Evolutionary conservation across 225 moss, liverwort and hornwort genomes (phyloP), one percentile per base, ranked within the genome.

Genomic region (Sphagnum tenellum): DNA sequence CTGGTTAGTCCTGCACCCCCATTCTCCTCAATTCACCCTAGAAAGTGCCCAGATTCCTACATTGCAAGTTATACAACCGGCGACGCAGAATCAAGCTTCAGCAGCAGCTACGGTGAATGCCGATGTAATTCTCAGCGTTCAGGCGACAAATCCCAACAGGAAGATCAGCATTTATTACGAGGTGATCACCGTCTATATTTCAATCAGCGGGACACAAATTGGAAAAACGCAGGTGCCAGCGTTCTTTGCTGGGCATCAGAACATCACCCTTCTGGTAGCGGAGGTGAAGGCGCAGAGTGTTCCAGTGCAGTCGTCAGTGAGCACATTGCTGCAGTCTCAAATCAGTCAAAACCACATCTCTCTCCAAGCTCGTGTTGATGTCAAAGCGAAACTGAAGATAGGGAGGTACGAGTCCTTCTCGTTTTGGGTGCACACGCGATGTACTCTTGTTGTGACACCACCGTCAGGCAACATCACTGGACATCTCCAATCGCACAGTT

Each of bases 141-240:
- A 76, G 3, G 88, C 88, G 29, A 77, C 82, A 46, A 96, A 96
- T 62, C 88, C 89, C 5, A 96, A 96, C 63, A 72, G 73, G 53
- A 88, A 90, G 49, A 96, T 96, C 45, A 89, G 92, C 11, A 85
- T 96, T 61, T 86, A 92, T 62, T 92, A 92, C 70, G 85, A 96
- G 50, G 45, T 2, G 0, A 92, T 96, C n/a, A 55, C 74, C 12
- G 49, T 96, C 6, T 14, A 81, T 0, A 79, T 86, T 2, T 63
- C 13, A 2, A 84, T 86, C 8, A 60, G 71, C 1, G 81, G 82
- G 2, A 60, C 78, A 5, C 4, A 11, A 11, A 61, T 96, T 9
- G 92, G 88, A 9, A 49, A 64, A 2, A 86, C 75, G 48, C 65
- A 70, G 45, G 71, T 96, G 46, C 70, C 82, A 3, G 56, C 81